phyloP scores from a whole-genome alignment of 164 flowering plant species.

The Berberis vulgaris region DNA sequence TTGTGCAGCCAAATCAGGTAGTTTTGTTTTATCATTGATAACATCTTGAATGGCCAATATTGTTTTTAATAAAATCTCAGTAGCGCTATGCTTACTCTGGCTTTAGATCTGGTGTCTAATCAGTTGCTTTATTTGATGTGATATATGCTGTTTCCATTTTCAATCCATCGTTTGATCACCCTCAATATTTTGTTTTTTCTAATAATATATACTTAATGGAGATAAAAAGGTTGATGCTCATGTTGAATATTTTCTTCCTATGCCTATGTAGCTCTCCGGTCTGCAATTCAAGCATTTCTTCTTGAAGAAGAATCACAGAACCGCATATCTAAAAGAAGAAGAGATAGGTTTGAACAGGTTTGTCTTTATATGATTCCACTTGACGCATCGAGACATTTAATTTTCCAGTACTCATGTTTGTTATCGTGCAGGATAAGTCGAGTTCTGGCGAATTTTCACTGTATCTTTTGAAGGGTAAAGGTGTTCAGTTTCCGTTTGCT shows the following conservation, averaged over 20 bases:
- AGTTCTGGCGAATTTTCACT: conserved; percentile 41
- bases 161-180: too few relatives aligned
- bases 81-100: too few relatives aligned
- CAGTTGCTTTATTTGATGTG: too few relatives aligned
- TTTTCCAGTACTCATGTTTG: conserved; percentile 1
- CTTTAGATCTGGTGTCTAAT: too few relatives aligned
- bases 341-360: conserved; percentile 85
- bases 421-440: conserved; percentile 45
- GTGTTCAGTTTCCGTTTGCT: conserved; percentile 86
- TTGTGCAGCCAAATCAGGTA: too few relatives aligned
- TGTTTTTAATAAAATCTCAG: too few relatives aligned
- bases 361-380: conserved; percentile 17
- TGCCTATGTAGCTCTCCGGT: conserved; percentile 56
- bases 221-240: background rate
- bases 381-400: too few relatives aligned
- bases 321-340: conserved; percentile 59
- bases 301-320: conserved; percentile 65
- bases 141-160: too few relatives aligned
- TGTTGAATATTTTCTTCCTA: conserved; percentile 7
- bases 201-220: too few relatives aligned
- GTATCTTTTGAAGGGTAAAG: conserved; percentile 61
- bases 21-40: too few relatives aligned
- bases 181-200: too few relatives aligned
- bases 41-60: too few relatives aligned
- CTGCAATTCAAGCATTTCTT: conserved; percentile 79